A percentile compares a stretch with the other conserved stretches of the same genome.
These are phyloP conservation scores for Dryas alaskensis DNA, from an alignment of 306 rosid genomes.

Conservation along the genomic window DNA sequence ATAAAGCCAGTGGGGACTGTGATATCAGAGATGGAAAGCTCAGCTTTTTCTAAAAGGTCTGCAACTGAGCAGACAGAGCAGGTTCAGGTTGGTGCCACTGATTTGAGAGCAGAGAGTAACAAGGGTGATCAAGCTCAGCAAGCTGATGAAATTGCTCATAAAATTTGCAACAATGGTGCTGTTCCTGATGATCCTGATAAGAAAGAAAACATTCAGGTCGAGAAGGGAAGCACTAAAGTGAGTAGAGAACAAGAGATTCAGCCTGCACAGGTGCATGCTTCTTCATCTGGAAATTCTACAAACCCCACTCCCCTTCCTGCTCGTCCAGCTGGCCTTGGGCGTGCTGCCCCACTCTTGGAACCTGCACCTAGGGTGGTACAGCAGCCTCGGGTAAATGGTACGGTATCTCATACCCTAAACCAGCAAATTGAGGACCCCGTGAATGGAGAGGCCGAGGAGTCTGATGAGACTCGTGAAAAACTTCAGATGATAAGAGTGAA, in stretches of 20 bases:
- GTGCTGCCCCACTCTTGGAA: slow-evolving; percentile 77
- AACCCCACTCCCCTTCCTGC: slow-evolving; percentile 46
- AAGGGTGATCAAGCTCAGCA: slow-evolving; percentile 28
- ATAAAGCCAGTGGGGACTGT: neutral
- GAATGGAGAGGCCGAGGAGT: slow-evolving; percentile 78
- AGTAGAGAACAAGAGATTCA: slow-evolving; percentile 32
- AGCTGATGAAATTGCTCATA: slow-evolving; percentile 34
- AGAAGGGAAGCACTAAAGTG: slow-evolving; percentile 35
- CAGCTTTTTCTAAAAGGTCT: slow-evolving; percentile 24
- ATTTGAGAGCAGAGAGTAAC: slow-evolving; percentile 24
- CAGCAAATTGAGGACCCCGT: slow-evolving; percentile 73
- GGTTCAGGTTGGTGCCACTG: slow-evolving; percentile 30
- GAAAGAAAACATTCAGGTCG: slow-evolving; percentile 37
- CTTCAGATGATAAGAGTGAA: slow-evolving; percentile 97
- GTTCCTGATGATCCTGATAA: slow-evolving; percentile 38
- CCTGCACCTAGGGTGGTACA: slow-evolving; percentile 65
- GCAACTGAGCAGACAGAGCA: slow-evolving; percentile 29
- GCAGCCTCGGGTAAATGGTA: slow-evolving; percentile 76
- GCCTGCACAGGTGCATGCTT: slow-evolving; percentile 32
- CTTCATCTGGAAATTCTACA: slow-evolving; percentile 51
- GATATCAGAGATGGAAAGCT: slow-evolving; percentile 14
- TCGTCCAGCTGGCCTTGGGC: slow-evolving; percentile 91
- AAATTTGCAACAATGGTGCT: slow-evolving; percentile 26
- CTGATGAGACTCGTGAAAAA: slow-evolving; percentile 92
- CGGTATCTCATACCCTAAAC: slow-evolving; percentile 52